These are phyloP conservation scores for Rhodotorula mucilaginosa DNA, from an alignment of 1,284 basidiomycete species.

Conservation along the genomic window DNA sequence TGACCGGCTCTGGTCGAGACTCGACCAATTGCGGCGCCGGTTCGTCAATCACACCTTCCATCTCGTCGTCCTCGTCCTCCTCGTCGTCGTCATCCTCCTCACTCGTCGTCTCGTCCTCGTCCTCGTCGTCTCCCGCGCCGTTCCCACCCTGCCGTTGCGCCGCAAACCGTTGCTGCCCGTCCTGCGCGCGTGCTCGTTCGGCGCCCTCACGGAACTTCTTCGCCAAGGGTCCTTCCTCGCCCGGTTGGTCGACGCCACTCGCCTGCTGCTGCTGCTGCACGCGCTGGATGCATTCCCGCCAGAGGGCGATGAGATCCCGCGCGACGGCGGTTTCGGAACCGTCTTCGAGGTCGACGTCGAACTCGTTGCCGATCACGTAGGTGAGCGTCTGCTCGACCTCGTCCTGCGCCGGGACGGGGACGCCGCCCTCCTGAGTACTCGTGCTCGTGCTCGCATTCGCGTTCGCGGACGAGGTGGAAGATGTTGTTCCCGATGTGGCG, in stretches of 20 bases:
- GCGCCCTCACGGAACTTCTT: slow-evolving; percentile 61
- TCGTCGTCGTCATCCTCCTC: slow-evolving; percentile 24
- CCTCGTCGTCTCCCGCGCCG: slow-evolving; percentile 25
- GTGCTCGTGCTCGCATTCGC: neutral
- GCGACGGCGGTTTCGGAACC: slow-evolving; percentile 70
- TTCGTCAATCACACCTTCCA: slow-evolving; percentile 54
- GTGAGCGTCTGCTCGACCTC: slow-evolving; percentile 74
- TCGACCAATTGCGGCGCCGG: slow-evolving; percentile 49
- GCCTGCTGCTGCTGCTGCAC: neutral
- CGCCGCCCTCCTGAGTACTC: slow-evolving; percentile 10
- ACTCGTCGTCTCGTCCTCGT: slow-evolving; percentile 13
- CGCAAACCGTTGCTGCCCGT: slow-evolving; percentile 52
- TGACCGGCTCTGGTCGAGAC: slow-evolving; percentile 60
- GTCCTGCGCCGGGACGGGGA: slow-evolving; percentile 56
- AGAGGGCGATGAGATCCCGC: slow-evolving; percentile 52
- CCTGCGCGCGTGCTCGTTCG: slow-evolving; percentile 58
- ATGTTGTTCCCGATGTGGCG: slow-evolving; percentile 1
- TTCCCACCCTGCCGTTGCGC: slow-evolving; percentile 30
- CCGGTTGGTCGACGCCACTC: slow-evolving; percentile 29
- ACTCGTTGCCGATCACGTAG: slow-evolving; percentile 74
- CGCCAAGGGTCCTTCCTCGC: slow-evolving; percentile 51
- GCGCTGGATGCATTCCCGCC: slow-evolving; percentile 35
- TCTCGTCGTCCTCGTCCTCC: slow-evolving; percentile 55
- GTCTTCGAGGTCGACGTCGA: slow-evolving; percentile 76
- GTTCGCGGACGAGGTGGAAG: neutral